Evolutionary conservation across 2,329 filamentous ascomycete species (phyloP), one percentile per base, ranked within the genome.

Genomic region (Fusarium pseudonygamai): DNA sequence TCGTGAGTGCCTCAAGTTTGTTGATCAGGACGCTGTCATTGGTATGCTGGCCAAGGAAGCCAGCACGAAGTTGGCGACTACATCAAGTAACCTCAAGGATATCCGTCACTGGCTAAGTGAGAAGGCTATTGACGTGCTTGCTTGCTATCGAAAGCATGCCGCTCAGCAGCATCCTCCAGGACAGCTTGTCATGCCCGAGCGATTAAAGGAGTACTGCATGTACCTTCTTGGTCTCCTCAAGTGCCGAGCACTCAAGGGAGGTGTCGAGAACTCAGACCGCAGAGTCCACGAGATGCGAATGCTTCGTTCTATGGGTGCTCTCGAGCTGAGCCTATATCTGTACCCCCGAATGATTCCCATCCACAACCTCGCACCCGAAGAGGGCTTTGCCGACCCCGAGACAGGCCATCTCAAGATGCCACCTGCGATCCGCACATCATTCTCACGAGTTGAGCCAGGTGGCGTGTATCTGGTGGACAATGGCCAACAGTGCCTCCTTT

Each of bases 391-490:
- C n/a, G 95, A 98, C 78, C 78, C 89, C 18, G 91, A 94, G 79
- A 94, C 94, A 8, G 95, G 95, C 20, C 93, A 98, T 73, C 86
- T 99, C 45, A 92, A 92, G 79, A 91, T 99, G 84, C 96, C 96
- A 6, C 90, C 93, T 2, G 84, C 91, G 13, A 86, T 97, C 63
- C 93, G 96, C 37, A 92, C 95, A 15, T 95, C 93, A 2, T 99
- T 97, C 82, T 90, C 92, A 16, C 91, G 93, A 46, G 92, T 98
- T 49, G 96, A 99, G 83, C 92, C 97, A 61, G 96, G 96, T 34
- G 96, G 96, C 37, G 96, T 93, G 3, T 99, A 99, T 80, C 85
- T 99, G 24, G 92, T 99, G 28, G 96, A 99, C 81, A 98, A 98
- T 77, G 96, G 96, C 10, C 96, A 99, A 81, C 90, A 93, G 73